phyloP scores from a whole-genome alignment of 177 flowering plant species.

The Vitis hybrid region DNA sequence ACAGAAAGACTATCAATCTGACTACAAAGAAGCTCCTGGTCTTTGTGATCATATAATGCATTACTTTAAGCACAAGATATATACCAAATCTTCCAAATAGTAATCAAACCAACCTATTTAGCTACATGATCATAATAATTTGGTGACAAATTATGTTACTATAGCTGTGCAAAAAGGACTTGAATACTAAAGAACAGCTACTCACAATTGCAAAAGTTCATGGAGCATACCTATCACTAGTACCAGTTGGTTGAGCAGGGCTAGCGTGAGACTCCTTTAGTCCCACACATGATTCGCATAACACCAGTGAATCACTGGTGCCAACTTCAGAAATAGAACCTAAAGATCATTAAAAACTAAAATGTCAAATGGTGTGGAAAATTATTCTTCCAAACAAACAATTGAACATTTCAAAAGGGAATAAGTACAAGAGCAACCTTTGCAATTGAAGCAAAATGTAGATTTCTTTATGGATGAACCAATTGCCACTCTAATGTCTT shows the following conservation, averaged over 20 bases:
- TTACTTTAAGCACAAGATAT: too few relatives aligned
- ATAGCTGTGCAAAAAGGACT: too few relatives aligned
- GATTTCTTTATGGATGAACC: slow-evolving; percentile 26
- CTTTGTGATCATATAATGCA: too few relatives aligned
- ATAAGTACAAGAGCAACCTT: slow-evolving; percentile 25
- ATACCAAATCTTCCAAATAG: too few relatives aligned
- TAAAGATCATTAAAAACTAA: slow-evolving; percentile 12
- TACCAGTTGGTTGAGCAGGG: slow-evolving; percentile 11
- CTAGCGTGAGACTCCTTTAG: slow-evolving; percentile 23
- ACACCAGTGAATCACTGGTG: slow-evolving; percentile 16
- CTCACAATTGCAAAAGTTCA: too few relatives aligned
- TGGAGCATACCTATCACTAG: slow-evolving; percentile 28
- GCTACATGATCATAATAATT: too few relatives aligned
- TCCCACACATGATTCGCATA: slow-evolving; percentile 45
- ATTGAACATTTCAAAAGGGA: not conserved
- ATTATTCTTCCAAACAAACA: not conserved
- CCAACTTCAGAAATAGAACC: slow-evolving; percentile 35
- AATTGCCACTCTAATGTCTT: slow-evolving; percentile 33
- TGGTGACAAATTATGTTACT: too few relatives aligned
- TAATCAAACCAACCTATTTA: too few relatives aligned
- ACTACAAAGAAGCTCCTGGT: too few relatives aligned
- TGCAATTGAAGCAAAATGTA: slow-evolving; percentile 36
- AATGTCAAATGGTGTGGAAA: not conserved
- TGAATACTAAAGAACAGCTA: too few relatives aligned
- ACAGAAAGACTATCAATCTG: too few relatives aligned